Evolutionary conservation across 495 filamentous ascomycete genomes (phyloP), one percentile per base, ranked within the genome.

Genomic region (Daldinia loculata): DNA sequence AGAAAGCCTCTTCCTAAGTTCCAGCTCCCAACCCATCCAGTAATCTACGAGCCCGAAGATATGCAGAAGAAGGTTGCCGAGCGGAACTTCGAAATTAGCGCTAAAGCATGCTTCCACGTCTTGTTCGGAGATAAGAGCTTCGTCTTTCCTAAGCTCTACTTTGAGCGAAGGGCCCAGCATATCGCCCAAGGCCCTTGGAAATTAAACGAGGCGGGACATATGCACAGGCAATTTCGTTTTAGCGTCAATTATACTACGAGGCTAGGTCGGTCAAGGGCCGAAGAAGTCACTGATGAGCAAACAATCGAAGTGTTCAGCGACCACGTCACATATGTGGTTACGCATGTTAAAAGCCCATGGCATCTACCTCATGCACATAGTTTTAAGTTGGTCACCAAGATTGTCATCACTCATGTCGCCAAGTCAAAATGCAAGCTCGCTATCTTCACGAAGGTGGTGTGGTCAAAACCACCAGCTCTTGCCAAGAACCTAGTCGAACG

Each of bases 111-210:
- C 34, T 98, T 98, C 79, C 95, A 98, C 74, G 91, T 98, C 9
- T 85, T 99, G 61, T 98, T 98, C 74, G 95, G 95, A 30, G 95
- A 99, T 77, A 96, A 92, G 79, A 95, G 92, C 80, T 90, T 93
- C 45, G 89, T 99, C 36, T 98, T 97, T 85, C 94, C 96, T 74
- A 89, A 92, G 69, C 84, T 98, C 22, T 94, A 98, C 74, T 90
- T 92, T 72, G 93, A 97, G 78, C 87, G 93, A 58, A 87, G 89
- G 78, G 94, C 93, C 15, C 86, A 89, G 78, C 86, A 92, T 85
- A 87, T 86, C 71, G 88, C 90, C n/a, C 96, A 97, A 80, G 90
- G 91, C 1, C 92, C 94, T 0, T 99, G 95, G 95, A 81, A 85
- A 27, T 83, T 87, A 50, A 81, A 88, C 3, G 91, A 92, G 56